Evolutionary conservation across 2,329 filamentous ascomycete species (phyloP), one percentile per base, ranked within the genome.

Genomic region (Alternaria triticina): DNA sequence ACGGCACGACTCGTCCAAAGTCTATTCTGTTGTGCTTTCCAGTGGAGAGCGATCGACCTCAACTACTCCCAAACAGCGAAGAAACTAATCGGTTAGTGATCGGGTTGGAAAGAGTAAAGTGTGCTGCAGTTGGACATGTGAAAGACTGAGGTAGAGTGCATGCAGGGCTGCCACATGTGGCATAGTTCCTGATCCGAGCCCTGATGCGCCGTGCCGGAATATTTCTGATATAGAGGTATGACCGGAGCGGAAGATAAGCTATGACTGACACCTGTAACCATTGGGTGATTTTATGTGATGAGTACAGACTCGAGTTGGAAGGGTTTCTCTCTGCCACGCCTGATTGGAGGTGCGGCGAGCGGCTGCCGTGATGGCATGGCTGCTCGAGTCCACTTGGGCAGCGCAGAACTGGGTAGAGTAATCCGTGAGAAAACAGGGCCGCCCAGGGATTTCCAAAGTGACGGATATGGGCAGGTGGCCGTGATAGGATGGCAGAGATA

Each of bases 221-320:
- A 59, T 62, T 52, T 52, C 49, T 46, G 59, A 30, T 54, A 46
- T 40, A 44, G 51, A 57, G 25, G 49, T 40, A 61, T 59, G 62
- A 57, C 36, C 56, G 61, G 54, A 58, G 59, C 54, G 51, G n/a
- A 46, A 57, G 54, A 67, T 54, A 61, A 61, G 51, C 30, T 23
- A 36, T 49, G 45, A 45, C 58, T 61, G 58, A 50, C 51, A 49
- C 44, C 30, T 23, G 49, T 23, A 44, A 56, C n/a, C 49, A 45
- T 33, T 30, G 27, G 51, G 46, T 23, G 28, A 43, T 30, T 27
- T 40, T 28, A 28, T 30, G 22, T 46, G 25, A 40, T 13, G 36
- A 10, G 15, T 23, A 22, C n/a, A 33, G 27, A 17, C 15, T 30
- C 11, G 27, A 17, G 25, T 20, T 47, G 44, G 25, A 50, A 20